Base-by-base conservation (phyloP, 495 filamentous ascomycete genomes). In the Penicillium pancosmium region DNA sequence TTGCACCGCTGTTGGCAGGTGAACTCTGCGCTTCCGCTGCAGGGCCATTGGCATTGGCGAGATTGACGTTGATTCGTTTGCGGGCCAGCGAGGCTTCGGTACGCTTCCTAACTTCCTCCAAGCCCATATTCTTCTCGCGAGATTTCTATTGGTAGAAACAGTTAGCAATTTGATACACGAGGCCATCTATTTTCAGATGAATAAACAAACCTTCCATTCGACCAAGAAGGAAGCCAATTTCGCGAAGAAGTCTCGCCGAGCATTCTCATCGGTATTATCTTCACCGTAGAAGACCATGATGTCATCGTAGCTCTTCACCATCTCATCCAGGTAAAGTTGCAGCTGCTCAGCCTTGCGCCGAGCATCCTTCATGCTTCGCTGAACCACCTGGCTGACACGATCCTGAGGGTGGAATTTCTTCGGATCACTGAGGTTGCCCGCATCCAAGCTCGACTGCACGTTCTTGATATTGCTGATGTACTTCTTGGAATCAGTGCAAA, bases 381-480 rank as follows among this genome's bases (percentile, higher is more conserved):
- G 91, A 47, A 96, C 91, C 18, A 98, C 83, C 71, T 96, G 90
- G 64, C 88, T 88, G 50, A 97, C 92, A 41, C 95, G 90, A 72
- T 98, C 94, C 71, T 97, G 91, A 5, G 94, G 94, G 66, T 98
- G 94, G 79, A 98, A 98, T 66, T 94, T 96, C 83, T 93, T 96
- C 31, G 93, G 86, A 71, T 98, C 94, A 65, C 91, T 96, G 53
- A 98, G 81, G 71, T 97, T 98, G 57, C 94, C 94, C 4, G 88
- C 88, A 71, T 98, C 94, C 43, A 98, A 84, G 35, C 91, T 93
- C 64, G 82, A 82, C 70, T 98, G 94, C 41, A 98, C 87, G 68
- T 96, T 97, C 69, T 86, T 88, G 73, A 98, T 88, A 70, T 95
- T 98, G 71, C 91, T 88, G 59, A 97, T 93, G 73, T 98, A 98